phyloP scores from a whole-genome alignment of 164 flowering plant genomes.

The Vitis rupestris region DNA sequence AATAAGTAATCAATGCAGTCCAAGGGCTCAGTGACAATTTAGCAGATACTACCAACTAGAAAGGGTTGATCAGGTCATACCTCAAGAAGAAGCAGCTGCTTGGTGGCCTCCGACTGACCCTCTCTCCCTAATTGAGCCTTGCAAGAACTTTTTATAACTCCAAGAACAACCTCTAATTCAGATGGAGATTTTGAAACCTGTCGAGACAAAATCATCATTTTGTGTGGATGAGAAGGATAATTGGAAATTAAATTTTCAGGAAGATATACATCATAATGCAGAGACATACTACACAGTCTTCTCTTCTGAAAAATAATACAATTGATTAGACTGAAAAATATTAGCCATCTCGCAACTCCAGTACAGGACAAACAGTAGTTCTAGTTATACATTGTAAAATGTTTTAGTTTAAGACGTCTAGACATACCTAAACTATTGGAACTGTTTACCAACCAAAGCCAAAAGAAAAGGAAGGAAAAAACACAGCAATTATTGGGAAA shows the following conservation, averaged over 20 bases:
- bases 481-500: too few relatives aligned
- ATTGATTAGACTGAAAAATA: too few relatives aligned
- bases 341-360: too few relatives aligned
- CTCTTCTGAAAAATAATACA: too few relatives aligned
- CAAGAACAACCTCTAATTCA: constrained; percentile 77
- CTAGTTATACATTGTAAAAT: too few relatives aligned
- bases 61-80: constrained; percentile 32
- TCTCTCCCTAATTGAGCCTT: constrained; percentile 59
- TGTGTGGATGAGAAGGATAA: not conserved
- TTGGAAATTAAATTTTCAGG: not conserved
- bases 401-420: too few relatives aligned
- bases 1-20: not conserved
- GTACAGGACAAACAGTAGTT: too few relatives aligned
- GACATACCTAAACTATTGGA: too few relatives aligned
- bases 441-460: too few relatives aligned
- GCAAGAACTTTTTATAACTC: constrained; percentile 60
- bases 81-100: constrained; percentile 80
- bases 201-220: constrained; percentile 4
- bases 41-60: not conserved
- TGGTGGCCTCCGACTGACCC: constrained; percentile 48
- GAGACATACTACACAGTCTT: too few relatives aligned
- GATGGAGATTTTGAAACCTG: constrained; percentile 88
- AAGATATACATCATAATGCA: not conserved
- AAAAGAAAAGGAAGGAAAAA: too few relatives aligned
- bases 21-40: not conserved